Evolutionary conservation across 2,329 filamentous ascomycete species (phyloP).

Genomic region (Mollisia scopiformis): DNA sequence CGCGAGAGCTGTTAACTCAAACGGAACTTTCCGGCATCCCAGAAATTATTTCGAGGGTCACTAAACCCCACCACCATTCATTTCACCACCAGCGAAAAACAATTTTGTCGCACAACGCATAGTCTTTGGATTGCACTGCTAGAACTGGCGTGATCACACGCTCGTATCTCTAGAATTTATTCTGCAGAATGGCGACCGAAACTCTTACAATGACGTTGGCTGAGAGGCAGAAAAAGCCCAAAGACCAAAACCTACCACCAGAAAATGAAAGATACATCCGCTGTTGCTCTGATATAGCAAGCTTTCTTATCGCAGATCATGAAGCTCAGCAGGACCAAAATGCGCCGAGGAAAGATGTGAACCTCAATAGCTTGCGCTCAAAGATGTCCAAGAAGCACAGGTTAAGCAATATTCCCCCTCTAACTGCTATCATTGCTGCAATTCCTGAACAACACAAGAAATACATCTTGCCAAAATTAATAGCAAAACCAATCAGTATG

Average conservation of each 20-base stretch:
- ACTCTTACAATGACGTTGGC: conserved; percentile 60
- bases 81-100: background rate
- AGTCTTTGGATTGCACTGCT: background rate
- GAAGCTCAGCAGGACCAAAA: conserved; percentile 77
- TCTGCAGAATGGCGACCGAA: conserved; percentile 57
- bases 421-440: conserved; percentile 96
- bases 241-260: conserved; percentile 76
- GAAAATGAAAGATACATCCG: conserved; percentile 95
- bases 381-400: conserved; percentile 93
- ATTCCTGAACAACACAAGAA: conserved; percentile 99
- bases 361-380: conserved; percentile 84
- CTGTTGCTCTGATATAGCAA: conserved; percentile 94
- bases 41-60: conserved; percentile 7
- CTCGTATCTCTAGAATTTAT: background rate
- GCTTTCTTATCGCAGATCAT: conserved; percentile 90
- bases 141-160: background rate
- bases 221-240: conserved; percentile 58
- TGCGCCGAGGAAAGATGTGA: conserved; percentile 81
- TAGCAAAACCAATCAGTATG: conserved; percentile 92
- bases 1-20: conserved; percentile 7
- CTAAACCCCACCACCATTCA: conserved; percentile 6
- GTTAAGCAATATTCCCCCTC: conserved; percentile 81
- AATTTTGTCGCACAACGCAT: background rate
- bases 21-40: background rate
- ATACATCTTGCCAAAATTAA: conserved; percentile 93